These are phyloP conservation scores for Sarocladium oryzae DNA, from an alignment of 2,329 filamentous ascomycete genomes.

Conservation along the genomic window DNA sequence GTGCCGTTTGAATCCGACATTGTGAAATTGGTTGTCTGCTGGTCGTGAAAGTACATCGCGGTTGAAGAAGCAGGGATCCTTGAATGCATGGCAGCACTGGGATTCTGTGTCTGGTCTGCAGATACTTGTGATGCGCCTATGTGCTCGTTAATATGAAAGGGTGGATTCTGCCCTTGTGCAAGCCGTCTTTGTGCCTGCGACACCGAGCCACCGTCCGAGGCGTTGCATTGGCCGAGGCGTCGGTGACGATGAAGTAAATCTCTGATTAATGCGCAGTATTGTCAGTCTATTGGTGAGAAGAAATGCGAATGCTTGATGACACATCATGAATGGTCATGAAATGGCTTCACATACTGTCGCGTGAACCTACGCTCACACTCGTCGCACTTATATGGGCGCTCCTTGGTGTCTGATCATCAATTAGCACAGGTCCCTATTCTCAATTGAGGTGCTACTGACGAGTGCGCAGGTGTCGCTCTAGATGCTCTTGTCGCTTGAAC, in stretches of 20 bases:
- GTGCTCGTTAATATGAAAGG: background rate
- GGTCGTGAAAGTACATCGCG: background rate
- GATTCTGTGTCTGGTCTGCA: background rate
- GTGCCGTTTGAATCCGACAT: background rate
- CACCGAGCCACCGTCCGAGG: background rate
- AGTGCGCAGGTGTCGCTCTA: constrained; percentile 25
- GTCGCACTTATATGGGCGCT: constrained; percentile 21
- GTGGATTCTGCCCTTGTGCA: background rate
- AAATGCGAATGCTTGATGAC: background rate
- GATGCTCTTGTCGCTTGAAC: constrained; percentile 26
- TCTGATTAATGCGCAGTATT: no score
- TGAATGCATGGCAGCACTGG: background rate
- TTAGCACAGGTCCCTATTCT: background rate
- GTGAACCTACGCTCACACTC: constrained; percentile 23
- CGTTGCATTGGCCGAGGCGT: constrained; percentile 11
- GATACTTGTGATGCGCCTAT: background rate
- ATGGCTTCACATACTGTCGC: constrained; percentile 18
- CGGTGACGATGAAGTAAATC: constrained; percentile 13
- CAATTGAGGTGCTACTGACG: constrained; percentile 14
- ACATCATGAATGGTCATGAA: background rate
- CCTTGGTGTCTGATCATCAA: constrained; percentile 22
- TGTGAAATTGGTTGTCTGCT: background rate
- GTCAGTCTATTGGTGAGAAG: no score
- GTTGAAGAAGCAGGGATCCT: background rate
- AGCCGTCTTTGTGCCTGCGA: background rate